phyloP scores from a whole-genome alignment of 2,329 filamentous ascomycete species.

The Phyllosticta citrichinensis region DNA sequence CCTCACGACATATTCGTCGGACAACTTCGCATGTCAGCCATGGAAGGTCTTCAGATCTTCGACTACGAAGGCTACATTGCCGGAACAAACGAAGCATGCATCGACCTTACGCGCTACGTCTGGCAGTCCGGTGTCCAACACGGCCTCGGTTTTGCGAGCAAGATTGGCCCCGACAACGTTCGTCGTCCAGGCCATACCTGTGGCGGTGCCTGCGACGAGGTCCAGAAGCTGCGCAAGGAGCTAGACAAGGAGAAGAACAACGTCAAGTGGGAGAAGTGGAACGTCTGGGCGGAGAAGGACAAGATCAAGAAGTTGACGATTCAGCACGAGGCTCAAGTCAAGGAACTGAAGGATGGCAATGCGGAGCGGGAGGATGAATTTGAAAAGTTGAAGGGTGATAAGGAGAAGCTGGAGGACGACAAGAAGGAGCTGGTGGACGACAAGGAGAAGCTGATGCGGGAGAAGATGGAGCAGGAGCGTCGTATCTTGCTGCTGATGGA shows the following conservation, averaged over 20 bases:
- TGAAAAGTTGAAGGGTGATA: constrained; percentile 18
- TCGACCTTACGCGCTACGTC: background rate
- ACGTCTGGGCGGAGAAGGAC: constrained; percentile 67
- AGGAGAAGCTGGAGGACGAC: constrained; percentile 33
- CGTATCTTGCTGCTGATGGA: too few relatives aligned
- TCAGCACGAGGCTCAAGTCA: too few relatives aligned
- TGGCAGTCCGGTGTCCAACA: background rate
- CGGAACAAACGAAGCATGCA: background rate
- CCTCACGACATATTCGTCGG: background rate
- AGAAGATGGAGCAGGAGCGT: constrained; percentile 19
- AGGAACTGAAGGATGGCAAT: too few relatives aligned
- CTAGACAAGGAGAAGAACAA: background rate
- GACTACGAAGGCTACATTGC: background rate
- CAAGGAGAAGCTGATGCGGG: constrained; percentile 30
- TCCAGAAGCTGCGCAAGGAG: background rate
- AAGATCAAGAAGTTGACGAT: constrained; percentile 64
- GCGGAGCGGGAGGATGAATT: too few relatives aligned
- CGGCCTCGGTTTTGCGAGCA: background rate
- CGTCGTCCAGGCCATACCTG: background rate
- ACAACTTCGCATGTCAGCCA: background rate
- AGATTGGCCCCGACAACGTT: background rate
- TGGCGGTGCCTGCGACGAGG: background rate
- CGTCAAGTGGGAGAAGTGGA: constrained; percentile 48
- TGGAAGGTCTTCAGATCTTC: background rate
- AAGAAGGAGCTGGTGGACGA: constrained; percentile 25